Evolutionary conservation across 164 flowering plant genomes (phyloP), one percentile per base, ranked within the genome.

Genomic region (Cinnamomum micranthum): DNA sequence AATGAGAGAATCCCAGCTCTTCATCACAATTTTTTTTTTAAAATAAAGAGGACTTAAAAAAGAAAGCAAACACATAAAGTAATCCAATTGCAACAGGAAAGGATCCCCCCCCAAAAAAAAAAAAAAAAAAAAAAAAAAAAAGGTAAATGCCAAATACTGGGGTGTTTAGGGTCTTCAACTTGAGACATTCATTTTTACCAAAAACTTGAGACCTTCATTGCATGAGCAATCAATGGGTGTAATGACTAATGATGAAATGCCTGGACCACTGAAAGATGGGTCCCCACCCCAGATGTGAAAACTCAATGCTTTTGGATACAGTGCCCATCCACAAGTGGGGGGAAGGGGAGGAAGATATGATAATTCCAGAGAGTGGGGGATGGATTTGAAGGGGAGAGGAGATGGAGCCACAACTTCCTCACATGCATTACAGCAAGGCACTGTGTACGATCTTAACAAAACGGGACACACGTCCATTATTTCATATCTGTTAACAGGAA

Each of bases 371-470:
- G 22, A 31, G 3, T 1, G n/a, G 69, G 69, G 20, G 35, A 6
- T 67, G 50, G 28, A 67, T 13, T 19, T 6, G 47, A 4, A 65
- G 50, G 59, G 60, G 76, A 7, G 10, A 41, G 47, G 47, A 75
- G 76, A 77, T 81, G 70, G 82, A 77, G 82, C 85, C 85, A 82
- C 81, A 82, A 88, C 78, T 74, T 15, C 72, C 58, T 86, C 94
- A 90, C 94, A 90, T 90, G 94, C 83, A 79, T 65, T 87, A 88
- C 94, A 90, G 94, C 91, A 69, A 81, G 86, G 89, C 89, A 84
- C 80, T 71, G 81, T 78, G 90, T 86, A 84, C 88, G 67, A 82
- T 84, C 84, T 72, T 77, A 78, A 83, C 86, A 82, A 76, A 86
- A 82, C 81, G 68, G 83, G 84, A 82, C 76, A 58, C 84, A 83